Percentiles rank a stretch among this genome's conserved stretches.
These are phyloP conservation scores for Cordyceps militaris DNA, from an alignment of 2,329 filamentous ascomycete species.

Conservation along the genomic window DNA sequence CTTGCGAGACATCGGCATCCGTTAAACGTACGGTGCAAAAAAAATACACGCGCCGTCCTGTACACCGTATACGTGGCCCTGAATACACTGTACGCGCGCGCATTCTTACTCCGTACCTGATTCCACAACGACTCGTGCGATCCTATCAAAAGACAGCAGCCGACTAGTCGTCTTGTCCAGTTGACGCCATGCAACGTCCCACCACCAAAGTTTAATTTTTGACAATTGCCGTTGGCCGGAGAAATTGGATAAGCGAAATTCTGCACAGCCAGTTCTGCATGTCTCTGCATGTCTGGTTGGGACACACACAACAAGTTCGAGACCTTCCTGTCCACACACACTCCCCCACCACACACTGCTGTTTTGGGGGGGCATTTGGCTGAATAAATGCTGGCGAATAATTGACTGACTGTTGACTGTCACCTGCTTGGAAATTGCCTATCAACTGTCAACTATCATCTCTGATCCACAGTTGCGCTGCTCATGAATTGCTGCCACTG, in stretches of 20 bases:
- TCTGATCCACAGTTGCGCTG: background rate
- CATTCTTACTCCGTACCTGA: background rate
- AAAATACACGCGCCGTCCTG: background rate
- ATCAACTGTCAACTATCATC: background rate
- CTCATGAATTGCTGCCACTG: background rate
- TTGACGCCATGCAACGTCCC: background rate
- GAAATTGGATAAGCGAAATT: no score
- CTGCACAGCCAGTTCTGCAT: no score
- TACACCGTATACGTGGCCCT: background rate
- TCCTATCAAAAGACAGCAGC: background rate
- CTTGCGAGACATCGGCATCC: no score
- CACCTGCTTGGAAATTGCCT: background rate
- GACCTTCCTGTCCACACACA: constrained; percentile 6
- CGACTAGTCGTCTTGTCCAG: background rate
- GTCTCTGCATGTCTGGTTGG: no score
- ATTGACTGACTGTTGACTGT: background rate
- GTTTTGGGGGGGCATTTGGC: no score
- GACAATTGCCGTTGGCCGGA: background rate
- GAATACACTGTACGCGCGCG: background rate
- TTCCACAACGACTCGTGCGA: background rate
- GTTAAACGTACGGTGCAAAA: no score
- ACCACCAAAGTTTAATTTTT: background rate
- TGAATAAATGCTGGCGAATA: no score
- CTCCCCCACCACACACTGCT: background rate
- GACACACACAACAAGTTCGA: background rate